Conservation (phyloP, 495 filamentous ascomycete species). For the Penicillium pancosmium region DNA sequence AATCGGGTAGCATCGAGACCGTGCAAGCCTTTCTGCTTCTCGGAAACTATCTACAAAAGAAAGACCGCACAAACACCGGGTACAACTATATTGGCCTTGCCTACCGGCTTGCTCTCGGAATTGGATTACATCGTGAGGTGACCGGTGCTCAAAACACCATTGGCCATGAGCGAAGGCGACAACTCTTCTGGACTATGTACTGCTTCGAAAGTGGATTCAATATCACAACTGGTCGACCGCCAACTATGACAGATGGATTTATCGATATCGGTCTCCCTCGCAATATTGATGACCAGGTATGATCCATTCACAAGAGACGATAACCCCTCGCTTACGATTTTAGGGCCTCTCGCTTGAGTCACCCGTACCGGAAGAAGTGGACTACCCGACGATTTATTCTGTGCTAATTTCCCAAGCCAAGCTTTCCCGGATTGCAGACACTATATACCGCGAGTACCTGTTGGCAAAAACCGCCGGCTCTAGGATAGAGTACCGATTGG, state of each 20-base stretch:
- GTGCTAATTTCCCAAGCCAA: conserved; percentile 26
- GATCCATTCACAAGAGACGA: background rate
- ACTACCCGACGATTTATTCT: conserved; percentile 25
- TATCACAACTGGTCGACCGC: conserved; percentile 28
- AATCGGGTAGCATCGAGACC: conserved; percentile 25
- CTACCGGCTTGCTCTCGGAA: conserved; percentile 46
- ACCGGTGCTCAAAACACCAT: conserved; percentile 15
- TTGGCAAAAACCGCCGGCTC: conserved; percentile 10
- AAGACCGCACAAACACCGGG: conserved; percentile 27
- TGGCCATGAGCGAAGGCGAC: conserved; percentile 20
- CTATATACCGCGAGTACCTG: conserved; percentile 21
- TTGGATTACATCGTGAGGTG: conserved; percentile 46
- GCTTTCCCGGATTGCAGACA: conserved; percentile 23
- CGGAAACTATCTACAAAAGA: conserved; percentile 30
- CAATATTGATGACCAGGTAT: conserved; percentile 28
- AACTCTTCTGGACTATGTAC: conserved; percentile 29
- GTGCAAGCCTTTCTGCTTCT: conserved; percentile 31
- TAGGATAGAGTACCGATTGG: conserved; percentile 10
- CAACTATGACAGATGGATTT: conserved; percentile 25
- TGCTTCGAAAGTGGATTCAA: conserved; percentile 35
- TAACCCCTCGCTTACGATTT: background rate
- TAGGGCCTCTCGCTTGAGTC: conserved; percentile 15
- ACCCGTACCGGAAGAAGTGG: conserved; percentile 9
- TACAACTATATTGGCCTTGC: conserved; percentile 41
- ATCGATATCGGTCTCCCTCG: conserved; percentile 29